phyloP scores from a whole-genome alignment of 2,329 filamentous ascomycete species.

The Cadophora sp. region DNA sequence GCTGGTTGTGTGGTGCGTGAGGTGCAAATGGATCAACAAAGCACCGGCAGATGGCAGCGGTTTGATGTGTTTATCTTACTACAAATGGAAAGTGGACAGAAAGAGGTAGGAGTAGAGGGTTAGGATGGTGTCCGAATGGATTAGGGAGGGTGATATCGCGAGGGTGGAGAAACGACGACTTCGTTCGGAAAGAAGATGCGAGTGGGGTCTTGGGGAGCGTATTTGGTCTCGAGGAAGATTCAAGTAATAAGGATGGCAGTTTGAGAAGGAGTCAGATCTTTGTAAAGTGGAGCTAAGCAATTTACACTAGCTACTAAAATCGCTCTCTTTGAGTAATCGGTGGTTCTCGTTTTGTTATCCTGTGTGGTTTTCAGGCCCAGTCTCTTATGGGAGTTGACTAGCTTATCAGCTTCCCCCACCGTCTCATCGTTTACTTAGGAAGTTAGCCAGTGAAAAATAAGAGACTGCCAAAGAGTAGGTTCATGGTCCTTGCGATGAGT shows the following conservation, averaged over 20 bases:
- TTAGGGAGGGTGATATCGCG: not conserved
- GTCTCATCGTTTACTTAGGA: not conserved
- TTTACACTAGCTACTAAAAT: constrained; percentile 2
- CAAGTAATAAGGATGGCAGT: not conserved
- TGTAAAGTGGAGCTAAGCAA: constrained; percentile 1
- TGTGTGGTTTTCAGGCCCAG: not conserved
- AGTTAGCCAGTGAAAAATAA: not conserved
- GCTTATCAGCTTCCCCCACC: not conserved
- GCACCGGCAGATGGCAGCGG: not conserved
- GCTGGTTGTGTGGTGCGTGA: no score
- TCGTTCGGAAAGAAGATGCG: not conserved
- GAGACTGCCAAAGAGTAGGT: not conserved
- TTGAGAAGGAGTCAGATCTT: not conserved
- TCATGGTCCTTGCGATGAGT: constrained; percentile 1
- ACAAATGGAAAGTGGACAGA: not conserved
- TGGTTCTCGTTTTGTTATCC: constrained; percentile 1
- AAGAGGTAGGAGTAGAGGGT: not conserved
- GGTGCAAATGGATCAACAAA: no score
- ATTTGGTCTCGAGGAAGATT: constrained; percentile 2
- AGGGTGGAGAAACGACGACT: not conserved
- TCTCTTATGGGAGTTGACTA: not conserved
- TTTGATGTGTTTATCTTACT: not conserved
- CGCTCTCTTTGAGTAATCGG: not conserved
- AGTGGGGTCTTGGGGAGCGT: not conserved
- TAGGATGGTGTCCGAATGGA: not conserved